Evolutionary conservation across 371 early-diverging fungal genomes (phyloP).

Genomic region (Phascolomyces articulosus): DNA sequence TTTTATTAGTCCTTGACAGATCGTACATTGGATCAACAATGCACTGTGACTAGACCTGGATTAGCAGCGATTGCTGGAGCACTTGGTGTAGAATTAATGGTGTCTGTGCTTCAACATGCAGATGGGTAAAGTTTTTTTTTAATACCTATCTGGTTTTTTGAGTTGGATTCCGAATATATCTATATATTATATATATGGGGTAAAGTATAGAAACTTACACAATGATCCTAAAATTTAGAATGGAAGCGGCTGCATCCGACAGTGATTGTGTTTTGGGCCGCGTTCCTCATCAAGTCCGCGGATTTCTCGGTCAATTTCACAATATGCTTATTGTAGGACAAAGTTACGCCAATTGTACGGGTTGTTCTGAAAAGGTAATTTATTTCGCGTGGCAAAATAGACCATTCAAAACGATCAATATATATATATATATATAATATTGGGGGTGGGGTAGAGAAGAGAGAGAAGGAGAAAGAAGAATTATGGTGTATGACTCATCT

Average conservation of each 20-base stretch:
- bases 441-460: neutral
- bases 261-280: constrained; percentile 57
- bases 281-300: constrained; percentile 93
- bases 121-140: constrained; percentile 57
- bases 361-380: constrained; percentile 77
- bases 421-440: neutral
- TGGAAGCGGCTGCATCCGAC: constrained; percentile 26
- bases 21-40: constrained; percentile 95
- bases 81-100: constrained; percentile 87
- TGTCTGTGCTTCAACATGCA: constrained; percentile 85
- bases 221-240: constrained; percentile 6
- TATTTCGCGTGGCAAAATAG: neutral
- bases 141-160: no score
- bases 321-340: constrained; percentile 86
- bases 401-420: no score
- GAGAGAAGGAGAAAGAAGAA: neutral
- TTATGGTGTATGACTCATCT: no score
- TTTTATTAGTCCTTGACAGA: constrained; percentile 80
- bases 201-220: neutral
- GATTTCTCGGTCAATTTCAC: constrained; percentile 84
- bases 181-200: neutral
- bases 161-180: no score
- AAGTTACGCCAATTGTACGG: constrained; percentile 88
- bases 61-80: constrained; percentile 88
- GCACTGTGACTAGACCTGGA: constrained; percentile 97